Conservation (phyloP, 1,284 basidiomycete species). For the Takashimella koratensis region DNA sequence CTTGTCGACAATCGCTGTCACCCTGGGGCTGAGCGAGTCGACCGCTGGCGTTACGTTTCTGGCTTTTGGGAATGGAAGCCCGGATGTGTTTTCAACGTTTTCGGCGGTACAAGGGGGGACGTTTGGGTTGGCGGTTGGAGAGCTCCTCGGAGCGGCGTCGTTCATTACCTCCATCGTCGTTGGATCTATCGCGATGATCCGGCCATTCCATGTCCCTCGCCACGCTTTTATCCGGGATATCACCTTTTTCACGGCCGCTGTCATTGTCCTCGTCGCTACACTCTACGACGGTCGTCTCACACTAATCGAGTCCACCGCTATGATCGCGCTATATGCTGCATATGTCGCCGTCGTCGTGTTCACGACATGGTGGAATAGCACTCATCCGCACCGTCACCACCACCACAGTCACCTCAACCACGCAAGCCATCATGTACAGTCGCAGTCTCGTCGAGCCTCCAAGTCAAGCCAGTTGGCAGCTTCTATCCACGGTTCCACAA, state of each 20-base stretch:
- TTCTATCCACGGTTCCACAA: not conserved
- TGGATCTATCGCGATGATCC: conserved; percentile 92
- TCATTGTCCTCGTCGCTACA: conserved; percentile 67
- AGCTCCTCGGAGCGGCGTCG: conserved; percentile 88
- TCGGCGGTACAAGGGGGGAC: conserved; percentile 83
- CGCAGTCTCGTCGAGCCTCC: not conserved
- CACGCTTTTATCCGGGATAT: conserved; percentile 87
- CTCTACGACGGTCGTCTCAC: conserved; percentile 73
- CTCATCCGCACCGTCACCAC: conserved; percentile 4
- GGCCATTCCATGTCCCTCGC: conserved; percentile 78
- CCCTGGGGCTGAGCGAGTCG: conserved; percentile 80
- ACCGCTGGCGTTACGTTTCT: conserved; percentile 90
- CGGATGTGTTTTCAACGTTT: conserved; percentile 91
- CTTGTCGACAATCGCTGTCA: conserved; percentile 74
- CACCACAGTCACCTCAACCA: not conserved
- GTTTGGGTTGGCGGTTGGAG: conserved; percentile 87
- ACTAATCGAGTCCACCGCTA: conserved; percentile 66
- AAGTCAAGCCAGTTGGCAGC: not conserved
- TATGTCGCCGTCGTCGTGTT: conserved; percentile 77
- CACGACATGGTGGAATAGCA: conserved; percentile 65
- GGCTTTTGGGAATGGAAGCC: conserved; percentile 89
- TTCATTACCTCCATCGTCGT: conserved; percentile 96
- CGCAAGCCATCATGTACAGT: not conserved
- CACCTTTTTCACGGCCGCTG: conserved; percentile 82
- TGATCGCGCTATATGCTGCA: conserved; percentile 70